These are phyloP conservation scores for Lithocarpus polystachyus DNA, from an alignment of 306 rosid genomes.

Conservation along the genomic window DNA sequence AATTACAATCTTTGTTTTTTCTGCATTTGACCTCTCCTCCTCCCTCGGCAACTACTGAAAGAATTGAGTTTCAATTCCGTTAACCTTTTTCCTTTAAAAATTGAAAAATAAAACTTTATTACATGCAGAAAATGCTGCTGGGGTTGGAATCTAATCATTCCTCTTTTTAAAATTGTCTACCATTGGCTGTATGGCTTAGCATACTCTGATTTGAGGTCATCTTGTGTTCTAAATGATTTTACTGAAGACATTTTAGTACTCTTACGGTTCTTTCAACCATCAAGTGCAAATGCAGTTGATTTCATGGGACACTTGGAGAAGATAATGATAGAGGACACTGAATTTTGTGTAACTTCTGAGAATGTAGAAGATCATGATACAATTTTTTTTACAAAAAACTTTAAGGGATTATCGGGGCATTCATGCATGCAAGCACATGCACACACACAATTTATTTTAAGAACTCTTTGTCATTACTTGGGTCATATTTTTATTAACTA, in stretches of 20 bases:
- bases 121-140: neutral
- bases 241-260: conserved; percentile 9
- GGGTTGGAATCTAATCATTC: neutral
- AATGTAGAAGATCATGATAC: too few species aligned
- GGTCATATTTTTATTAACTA: too few species aligned
- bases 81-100: neutral
- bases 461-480: too few species aligned
- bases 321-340: neutral
- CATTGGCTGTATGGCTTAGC: neutral
- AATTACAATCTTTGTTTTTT: neutral
- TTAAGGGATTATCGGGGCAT: too few species aligned
- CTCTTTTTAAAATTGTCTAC: neutral
- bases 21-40: neutral
- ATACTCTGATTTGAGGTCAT: neutral
- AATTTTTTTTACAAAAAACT: too few species aligned
- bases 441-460: too few species aligned
- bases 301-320: neutral
- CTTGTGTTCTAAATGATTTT: conserved; percentile 11
- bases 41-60: neutral
- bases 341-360: too few species aligned
- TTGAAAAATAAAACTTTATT: neutral
- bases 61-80: neutral
- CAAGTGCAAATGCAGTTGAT: conserved; percentile 2
- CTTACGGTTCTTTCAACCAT: neutral
- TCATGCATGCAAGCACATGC: too few species aligned